Evolutionary conservation across 805 yeast genomes (phyloP).

Genomic region (Myxozyma nipponensis): DNA sequence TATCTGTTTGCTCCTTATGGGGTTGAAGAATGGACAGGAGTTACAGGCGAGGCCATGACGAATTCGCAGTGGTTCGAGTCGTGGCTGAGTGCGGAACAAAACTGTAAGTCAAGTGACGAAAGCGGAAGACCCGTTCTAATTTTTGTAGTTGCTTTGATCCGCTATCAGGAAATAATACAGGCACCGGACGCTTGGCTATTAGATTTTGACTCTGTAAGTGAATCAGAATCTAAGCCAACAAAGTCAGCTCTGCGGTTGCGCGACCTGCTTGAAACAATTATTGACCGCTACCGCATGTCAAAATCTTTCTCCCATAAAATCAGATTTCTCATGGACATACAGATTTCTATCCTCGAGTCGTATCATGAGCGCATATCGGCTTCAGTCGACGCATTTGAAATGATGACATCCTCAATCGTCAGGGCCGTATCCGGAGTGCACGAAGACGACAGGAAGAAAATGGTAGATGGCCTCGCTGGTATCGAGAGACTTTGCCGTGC

Average conservation of each 20-base stretch:
- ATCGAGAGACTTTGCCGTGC: slow-evolving; percentile 44
- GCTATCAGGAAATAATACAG: slow-evolving; percentile 52
- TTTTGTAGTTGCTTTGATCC: slow-evolving; percentile 42
- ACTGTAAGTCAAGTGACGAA: slow-evolving; percentile 23
- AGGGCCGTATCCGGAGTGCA: slow-evolving; percentile 38
- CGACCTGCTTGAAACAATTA: slow-evolving; percentile 55
- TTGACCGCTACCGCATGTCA: slow-evolving; percentile 45
- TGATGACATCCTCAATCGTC: slow-evolving; percentile 37
- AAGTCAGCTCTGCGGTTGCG: slow-evolving; percentile 56
- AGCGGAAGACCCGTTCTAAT: not conserved
- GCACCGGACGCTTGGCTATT: slow-evolving; percentile 51
- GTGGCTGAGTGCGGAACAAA: slow-evolving; percentile 55
- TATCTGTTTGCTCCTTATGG: slow-evolving; percentile 48
- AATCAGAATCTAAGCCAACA: slow-evolving; percentile 53
- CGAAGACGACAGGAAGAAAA: slow-evolving; percentile 32
- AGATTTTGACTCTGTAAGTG: slow-evolving; percentile 52
- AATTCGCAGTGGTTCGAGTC: slow-evolving; percentile 37
- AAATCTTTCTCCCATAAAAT: slow-evolving; percentile 52
- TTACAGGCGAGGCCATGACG: slow-evolving; percentile 35
- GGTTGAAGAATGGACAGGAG: slow-evolving; percentile 44
- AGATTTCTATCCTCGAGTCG: slow-evolving; percentile 51
- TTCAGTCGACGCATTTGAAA: slow-evolving; percentile 45
- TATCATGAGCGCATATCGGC: slow-evolving; percentile 46
- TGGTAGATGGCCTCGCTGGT: slow-evolving; percentile 37
- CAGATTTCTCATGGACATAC: slow-evolving; percentile 55